Evolutionary conservation across 192 early-diverging fungal species (phyloP).

Genomic region (Linnemannia schmuckeri): DNA sequence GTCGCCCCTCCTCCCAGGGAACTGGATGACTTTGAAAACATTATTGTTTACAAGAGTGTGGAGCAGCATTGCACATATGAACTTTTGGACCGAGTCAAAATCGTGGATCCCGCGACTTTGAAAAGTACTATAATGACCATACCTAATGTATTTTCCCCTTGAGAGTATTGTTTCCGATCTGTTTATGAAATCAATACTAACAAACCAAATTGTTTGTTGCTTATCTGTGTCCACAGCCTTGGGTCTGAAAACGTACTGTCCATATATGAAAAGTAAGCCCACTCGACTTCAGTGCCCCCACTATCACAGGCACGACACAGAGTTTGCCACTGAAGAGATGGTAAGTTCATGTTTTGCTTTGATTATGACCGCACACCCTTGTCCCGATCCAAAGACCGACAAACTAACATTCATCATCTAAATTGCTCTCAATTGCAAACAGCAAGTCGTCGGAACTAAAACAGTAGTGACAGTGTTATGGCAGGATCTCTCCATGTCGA

Average conservation of each 20-base stretch:
- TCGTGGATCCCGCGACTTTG: conserved; percentile 25
- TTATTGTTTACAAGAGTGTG: conserved; percentile 48
- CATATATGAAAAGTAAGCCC: conserved; percentile 40
- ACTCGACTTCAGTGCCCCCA: conserved; percentile 35
- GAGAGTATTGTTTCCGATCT: not conserved
- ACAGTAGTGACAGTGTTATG: conserved; percentile 53
- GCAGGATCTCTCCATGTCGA: conserved; percentile 52
- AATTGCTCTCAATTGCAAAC: not conserved
- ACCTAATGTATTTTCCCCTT: not conserved
- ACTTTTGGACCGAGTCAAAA: conserved; percentile 41
- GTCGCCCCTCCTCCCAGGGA: conserved; percentile 42
- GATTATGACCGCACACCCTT: not conserved
- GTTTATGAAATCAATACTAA: not conserved
- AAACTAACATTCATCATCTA: not conserved
- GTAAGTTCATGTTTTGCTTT: not conserved
- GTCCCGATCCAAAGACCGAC: not conserved
- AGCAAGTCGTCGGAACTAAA: conserved; percentile 50
- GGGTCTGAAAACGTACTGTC: conserved; percentile 32
- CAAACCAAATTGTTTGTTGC: not conserved
- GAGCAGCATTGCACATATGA: conserved; percentile 55
- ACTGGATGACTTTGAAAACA: conserved; percentile 53
- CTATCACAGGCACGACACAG: conserved; percentile 25
- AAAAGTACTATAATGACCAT: not conserved
- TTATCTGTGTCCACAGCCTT: conserved; percentile 10
- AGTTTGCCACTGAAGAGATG: conserved; percentile 50